Conservation (phyloP, 768 basidiomycete genomes). For the Pulveroboletus sp. region DNA sequence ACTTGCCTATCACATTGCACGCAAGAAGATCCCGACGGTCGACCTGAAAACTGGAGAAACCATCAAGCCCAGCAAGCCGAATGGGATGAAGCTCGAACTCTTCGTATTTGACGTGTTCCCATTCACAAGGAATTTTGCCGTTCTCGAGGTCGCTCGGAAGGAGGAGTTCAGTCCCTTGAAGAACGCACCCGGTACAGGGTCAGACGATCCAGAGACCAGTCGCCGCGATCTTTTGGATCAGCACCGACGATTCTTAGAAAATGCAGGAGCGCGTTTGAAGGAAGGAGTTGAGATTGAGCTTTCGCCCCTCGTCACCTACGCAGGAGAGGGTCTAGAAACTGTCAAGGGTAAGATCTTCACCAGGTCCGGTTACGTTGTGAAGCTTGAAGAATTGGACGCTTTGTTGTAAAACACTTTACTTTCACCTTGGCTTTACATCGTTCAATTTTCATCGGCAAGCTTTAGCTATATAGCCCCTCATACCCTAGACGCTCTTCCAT, state of each 20-base stretch:
- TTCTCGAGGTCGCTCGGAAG: constrained; percentile 80
- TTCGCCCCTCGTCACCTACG: constrained; percentile 83
- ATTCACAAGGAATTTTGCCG: constrained; percentile 74
- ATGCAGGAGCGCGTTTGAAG: constrained; percentile 67
- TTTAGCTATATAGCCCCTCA: constrained; percentile 2
- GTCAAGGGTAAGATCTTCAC: constrained; percentile 75
- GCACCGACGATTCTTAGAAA: constrained; percentile 79
- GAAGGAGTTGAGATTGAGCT: constrained; percentile 86
- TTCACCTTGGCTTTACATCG: constrained; percentile 3
- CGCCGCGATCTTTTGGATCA: constrained; percentile 85
- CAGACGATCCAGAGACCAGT: constrained; percentile 89
- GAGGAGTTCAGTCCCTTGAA: constrained; percentile 98
- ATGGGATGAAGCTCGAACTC: constrained; percentile 98
- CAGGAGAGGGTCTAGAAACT: constrained; percentile 83
- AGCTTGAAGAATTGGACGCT: constrained; percentile 67
- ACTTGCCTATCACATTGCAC: constrained; percentile 96
- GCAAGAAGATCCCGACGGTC: constrained; percentile 91
- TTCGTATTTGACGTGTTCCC: constrained; percentile 99
- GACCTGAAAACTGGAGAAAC: constrained; percentile 61
- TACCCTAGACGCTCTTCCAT: background rate
- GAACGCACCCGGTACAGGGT: constrained; percentile 90
- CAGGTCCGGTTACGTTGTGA: constrained; percentile 66
- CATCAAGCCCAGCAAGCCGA: constrained; percentile 84
- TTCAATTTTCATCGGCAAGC: background rate
- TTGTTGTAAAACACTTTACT: constrained; percentile 41